These are phyloP conservation scores for Grosmannia clavigera DNA, from an alignment of 2,329 filamentous ascomycete genomes.

Conservation along the genomic window DNA sequence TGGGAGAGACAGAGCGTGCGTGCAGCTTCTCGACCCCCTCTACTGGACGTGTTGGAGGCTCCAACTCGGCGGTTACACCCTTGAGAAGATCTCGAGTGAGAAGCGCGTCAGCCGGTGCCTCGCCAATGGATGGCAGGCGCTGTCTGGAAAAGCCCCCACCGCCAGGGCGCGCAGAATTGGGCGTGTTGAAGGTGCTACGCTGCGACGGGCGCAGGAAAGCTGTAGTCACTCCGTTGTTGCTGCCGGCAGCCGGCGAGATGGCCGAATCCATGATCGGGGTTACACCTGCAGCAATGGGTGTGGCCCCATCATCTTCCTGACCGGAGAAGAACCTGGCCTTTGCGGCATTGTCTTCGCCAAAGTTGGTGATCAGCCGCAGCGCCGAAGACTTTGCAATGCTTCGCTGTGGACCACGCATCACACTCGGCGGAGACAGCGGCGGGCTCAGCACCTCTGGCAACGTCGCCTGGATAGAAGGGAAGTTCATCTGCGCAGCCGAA, in stretches of 20 bases:
- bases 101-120: constrained; percentile 33
- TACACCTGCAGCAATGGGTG: constrained; percentile 68
- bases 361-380: constrained; percentile 83
- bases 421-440: constrained; percentile 59
- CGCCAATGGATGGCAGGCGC: constrained; percentile 68
- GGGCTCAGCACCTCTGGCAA: constrained; percentile 55
- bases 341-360: constrained; percentile 45
- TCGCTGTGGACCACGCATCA: constrained; percentile 41
- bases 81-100: constrained; percentile 19
- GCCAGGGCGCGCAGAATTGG: constrained; percentile 50
- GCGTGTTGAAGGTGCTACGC: constrained; percentile 57
- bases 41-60: constrained; percentile 7
- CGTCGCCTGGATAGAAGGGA: constrained; percentile 33
- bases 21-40: constrained; percentile 14
- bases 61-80: neutral
- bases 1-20: constrained; percentile 24
- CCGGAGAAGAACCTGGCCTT: constrained; percentile 53
- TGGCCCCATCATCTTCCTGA: constrained; percentile 42
- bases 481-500: constrained; percentile 51
- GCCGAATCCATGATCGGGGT: constrained; percentile 81
- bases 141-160: constrained; percentile 49
- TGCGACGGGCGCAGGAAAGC: constrained; percentile 56
- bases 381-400: constrained; percentile 69
- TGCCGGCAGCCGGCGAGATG: constrained; percentile 55
- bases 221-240: constrained; percentile 51